A percentile compares a stretch with the other conserved stretches of the same genome.
Evolutionary conservation across 2,329 filamentous ascomycete genomes (phyloP).

Genomic region (Phialocephala sp.): DNA sequence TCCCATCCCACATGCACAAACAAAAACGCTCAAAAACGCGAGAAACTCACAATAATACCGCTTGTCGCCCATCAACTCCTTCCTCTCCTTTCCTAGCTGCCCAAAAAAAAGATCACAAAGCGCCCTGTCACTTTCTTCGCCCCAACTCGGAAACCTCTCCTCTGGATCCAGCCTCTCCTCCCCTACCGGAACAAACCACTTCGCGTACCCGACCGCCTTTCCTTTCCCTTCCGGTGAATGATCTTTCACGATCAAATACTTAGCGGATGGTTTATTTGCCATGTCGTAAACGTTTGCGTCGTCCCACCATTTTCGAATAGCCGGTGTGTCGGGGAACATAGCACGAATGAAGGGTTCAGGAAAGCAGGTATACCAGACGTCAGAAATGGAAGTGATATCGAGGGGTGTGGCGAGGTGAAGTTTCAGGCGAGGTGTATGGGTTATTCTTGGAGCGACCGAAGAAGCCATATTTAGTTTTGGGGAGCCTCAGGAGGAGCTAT

Average conservation of each 20-base stretch:
- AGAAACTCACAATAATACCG: constrained; percentile 2
- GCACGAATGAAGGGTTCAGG: constrained; percentile 6
- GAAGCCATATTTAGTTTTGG: background rate
- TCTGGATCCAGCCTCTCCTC: background rate
- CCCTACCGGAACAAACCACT: constrained; percentile 14
- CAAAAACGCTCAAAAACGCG: background rate
- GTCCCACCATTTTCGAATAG: constrained; percentile 15
- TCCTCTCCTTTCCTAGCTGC: background rate
- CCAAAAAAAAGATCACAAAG: constrained; percentile 18
- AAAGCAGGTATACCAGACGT: constrained; percentile 16
- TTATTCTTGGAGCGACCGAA: background rate
- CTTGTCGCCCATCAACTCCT: background rate
- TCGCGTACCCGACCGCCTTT: constrained; percentile 17
- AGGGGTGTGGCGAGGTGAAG: background rate
- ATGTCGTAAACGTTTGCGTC: constrained; percentile 14
- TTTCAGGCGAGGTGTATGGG: background rate
- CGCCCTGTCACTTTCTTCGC: constrained; percentile 11
- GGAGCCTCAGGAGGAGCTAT: background rate
- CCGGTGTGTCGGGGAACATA: constrained; percentile 9
- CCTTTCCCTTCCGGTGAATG: constrained; percentile 11
- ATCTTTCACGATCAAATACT: constrained; percentile 16
- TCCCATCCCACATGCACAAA: no score
- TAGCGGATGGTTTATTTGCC: constrained; percentile 8
- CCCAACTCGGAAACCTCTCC: constrained; percentile 15
- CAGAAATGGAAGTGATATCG: background rate